phyloP scores from a whole-genome alignment of 139 green algal genomes.

The Tetraselmis striata region DNA sequence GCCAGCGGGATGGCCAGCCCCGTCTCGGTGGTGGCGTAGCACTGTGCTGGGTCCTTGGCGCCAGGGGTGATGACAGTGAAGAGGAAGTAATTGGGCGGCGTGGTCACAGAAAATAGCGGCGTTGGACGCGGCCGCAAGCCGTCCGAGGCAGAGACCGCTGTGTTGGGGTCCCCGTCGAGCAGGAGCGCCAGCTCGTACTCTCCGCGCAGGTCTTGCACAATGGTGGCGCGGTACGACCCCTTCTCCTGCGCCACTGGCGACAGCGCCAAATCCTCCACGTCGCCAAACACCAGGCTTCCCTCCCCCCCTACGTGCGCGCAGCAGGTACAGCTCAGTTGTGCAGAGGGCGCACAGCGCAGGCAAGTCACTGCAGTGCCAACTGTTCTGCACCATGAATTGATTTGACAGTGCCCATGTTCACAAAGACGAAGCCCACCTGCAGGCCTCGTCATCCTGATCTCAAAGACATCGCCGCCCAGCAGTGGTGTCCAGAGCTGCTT shows the following conservation, averaged over 20 bases:
- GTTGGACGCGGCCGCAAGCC: background rate
- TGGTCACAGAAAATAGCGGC: background rate
- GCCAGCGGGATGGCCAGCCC: background rate
- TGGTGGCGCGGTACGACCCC: background rate
- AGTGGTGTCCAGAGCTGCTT: constrained; percentile 4
- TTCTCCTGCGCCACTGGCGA: background rate
- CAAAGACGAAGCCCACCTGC: no score
- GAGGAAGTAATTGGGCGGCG: background rate
- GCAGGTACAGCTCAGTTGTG: no score
- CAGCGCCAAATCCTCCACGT: background rate
- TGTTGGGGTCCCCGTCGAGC: constrained; percentile 1
- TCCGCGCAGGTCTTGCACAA: constrained; percentile 1
- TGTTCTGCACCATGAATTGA: no score
- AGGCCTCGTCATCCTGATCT: background rate
- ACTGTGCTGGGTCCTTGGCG: background rate
- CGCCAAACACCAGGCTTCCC: background rate
- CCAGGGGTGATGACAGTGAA: background rate
- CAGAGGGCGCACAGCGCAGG: no score
- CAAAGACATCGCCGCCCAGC: constrained; percentile 5
- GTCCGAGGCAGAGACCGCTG: background rate
- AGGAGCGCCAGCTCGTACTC: constrained; percentile 1
- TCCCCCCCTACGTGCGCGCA: no score
- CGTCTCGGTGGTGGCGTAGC: background rate
- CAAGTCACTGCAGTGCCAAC: no score
- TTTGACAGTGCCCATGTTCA: no score